Percentiles rank a stretch among this genome's conserved stretches.
These are phyloP conservation scores for Combretum micranthum DNA, from an alignment of 345 rosid species.

Conservation along the genomic window DNA sequence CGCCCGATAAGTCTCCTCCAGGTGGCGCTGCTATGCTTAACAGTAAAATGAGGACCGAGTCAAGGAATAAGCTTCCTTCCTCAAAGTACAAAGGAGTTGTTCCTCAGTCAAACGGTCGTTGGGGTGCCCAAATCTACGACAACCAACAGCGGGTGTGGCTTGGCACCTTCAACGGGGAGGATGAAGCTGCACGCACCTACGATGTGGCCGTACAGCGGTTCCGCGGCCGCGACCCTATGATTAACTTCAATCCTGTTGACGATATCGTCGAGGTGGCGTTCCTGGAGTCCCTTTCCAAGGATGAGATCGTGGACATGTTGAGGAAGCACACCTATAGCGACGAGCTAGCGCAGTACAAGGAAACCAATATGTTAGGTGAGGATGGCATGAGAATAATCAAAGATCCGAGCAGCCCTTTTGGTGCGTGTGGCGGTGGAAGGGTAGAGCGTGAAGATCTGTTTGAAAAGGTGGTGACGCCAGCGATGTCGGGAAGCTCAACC, in stretches of 20 bases:
- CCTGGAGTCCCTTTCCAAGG: constrained; percentile 38
- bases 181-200: constrained; percentile 47
- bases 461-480: constrained; percentile 84
- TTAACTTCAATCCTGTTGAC: constrained; percentile 29
- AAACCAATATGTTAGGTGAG: constrained; percentile 6
- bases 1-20: constrained; percentile 25
- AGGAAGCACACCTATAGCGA: constrained; percentile 46
- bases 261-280: constrained; percentile 28
- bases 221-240: constrained; percentile 46
- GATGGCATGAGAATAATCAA: neutral
- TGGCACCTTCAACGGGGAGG: constrained; percentile 50
- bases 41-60: constrained; percentile 18
- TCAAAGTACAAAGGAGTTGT: constrained; percentile 48
- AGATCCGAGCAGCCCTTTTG: neutral
- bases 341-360: constrained; percentile 45
- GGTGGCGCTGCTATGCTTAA: constrained; percentile 11
- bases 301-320: constrained; percentile 56
- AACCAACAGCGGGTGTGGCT: constrained; percentile 57
- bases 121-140: constrained; percentile 61
- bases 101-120: constrained; percentile 48
- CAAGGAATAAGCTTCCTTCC: constrained; percentile 25
- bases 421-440: constrained; percentile 5
- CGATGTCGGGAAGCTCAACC: constrained; percentile 93
- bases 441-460: constrained; percentile 61
- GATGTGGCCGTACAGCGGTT: constrained; percentile 44